Conservation (phyloP, 2,329 filamentous ascomycete genomes). For the Gaeumannomyces sp. region DNA sequence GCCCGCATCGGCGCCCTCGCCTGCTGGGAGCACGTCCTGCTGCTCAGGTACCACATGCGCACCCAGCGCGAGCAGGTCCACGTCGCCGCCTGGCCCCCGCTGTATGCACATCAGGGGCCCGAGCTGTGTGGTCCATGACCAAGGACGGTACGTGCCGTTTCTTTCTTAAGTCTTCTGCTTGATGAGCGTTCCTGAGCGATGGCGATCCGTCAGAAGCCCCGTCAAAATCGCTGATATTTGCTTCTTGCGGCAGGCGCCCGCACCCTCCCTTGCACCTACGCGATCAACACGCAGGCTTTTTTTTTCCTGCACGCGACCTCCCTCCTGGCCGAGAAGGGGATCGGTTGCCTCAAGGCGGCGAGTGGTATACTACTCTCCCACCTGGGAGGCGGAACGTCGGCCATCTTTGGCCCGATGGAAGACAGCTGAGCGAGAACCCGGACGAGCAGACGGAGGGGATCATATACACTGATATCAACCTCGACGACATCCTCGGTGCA, state of each 20-base stretch:
- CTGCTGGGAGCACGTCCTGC: conserved; percentile 45
- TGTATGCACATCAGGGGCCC: conserved; percentile 21
- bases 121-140: conserved; percentile 25
- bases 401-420: conserved; percentile 18
- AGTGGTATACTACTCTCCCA: conserved; percentile 20
- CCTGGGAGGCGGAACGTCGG: conserved; percentile 16
- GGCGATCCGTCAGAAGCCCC: too few species aligned
- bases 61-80: conserved; percentile 39
- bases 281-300: conserved; percentile 47
- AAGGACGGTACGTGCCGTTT: too few species aligned
- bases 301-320: conserved; percentile 49
- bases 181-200: too few species aligned
- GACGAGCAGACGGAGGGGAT: conserved; percentile 20
- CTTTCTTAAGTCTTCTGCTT: too few species aligned
- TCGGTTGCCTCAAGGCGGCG: conserved; percentile 34
- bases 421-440: conserved; percentile 14
- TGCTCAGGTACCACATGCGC: conserved; percentile 41
- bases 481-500: conserved; percentile 27
- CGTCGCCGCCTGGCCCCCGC: conserved; percentile 40
- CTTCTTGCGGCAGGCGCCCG: conserved; percentile 14
- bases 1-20: conserved; percentile 37
- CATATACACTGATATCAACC: conserved; percentile 29
- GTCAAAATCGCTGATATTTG: too few species aligned
- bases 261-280: conserved; percentile 45
- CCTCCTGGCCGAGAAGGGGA: conserved; percentile 38